Base-by-base conservation (phyloP, 129 eudicot genomes). In the Chrysanthemum lavandulifolium region DNA sequence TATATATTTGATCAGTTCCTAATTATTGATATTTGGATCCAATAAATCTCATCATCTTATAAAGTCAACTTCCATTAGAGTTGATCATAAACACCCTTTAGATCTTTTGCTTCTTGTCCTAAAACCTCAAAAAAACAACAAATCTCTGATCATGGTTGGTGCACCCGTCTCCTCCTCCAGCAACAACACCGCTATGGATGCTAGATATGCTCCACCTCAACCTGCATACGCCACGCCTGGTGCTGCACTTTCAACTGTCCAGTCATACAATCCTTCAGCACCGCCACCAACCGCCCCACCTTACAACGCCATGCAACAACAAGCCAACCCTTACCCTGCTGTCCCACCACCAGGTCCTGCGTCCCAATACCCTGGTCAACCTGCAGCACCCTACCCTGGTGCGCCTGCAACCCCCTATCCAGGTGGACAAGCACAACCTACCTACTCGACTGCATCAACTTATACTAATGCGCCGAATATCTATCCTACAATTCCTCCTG, bases 161-260 rank as follows among this genome's bases (percentile, higher is more conserved):
- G 82, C 82, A 53, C 82, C 82, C 1, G 57, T 71, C 21, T 53
- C 76, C 50, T 65, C 79, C 61, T 21, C 74, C 61, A 40, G 6
- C 47, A 6, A 8, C 47, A 40, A 40, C 10, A 0, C 51, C 18
- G 45, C 53, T 54, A 27, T 29, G 63, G 82, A 78, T 23, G 25
- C 73, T 10, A 72, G 60, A 72, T 78, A 72, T n/a, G 82, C 82
- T 16, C 82, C 82, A 5, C 69, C 73, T 5, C 54, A 73, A 29
- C 12, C 63, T 15, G 63, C 78, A 6, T 78, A 78, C 7, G 82
- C 82, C 11, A 78, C 82, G 0, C 82, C 82, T 1, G 40, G 63
- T 1, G 82, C 82, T n/a, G 82, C 82, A 4, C 73, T 78, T 47
- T 72, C 82, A 19, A 78, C 82, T 1, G 82, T 78, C 56, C 82